phyloP scores from a whole-genome alignment of 352 stramenopile genomes.

The Globisporangium uncinulatum region DNA sequence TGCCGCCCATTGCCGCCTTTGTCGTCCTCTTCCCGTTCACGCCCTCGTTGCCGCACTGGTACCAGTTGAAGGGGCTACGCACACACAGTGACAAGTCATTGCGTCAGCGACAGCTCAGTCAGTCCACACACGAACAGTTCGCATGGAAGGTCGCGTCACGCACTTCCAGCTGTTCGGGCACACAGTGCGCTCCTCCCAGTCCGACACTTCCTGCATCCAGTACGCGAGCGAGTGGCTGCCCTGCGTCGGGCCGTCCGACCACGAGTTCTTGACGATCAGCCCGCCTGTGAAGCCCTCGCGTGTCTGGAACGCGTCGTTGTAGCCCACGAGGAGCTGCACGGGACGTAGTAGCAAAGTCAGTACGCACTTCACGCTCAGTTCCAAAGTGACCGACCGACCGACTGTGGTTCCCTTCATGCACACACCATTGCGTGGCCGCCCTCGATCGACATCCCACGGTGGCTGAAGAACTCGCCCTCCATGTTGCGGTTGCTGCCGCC shows the following conservation, averaged over 20 bases:
- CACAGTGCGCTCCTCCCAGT: constrained; percentile 75
- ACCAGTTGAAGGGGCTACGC: constrained; percentile 73
- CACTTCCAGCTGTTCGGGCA: constrained; percentile 83
- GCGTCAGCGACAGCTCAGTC: background rate
- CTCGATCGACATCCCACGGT: constrained; percentile 76
- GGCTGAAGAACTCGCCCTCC: constrained; percentile 80
- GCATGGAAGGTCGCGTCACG: background rate
- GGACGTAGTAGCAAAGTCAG: background rate
- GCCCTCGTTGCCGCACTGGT: constrained; percentile 66
- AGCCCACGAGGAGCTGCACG: constrained; percentile 66
- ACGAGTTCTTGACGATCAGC: constrained; percentile 78
- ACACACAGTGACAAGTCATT: background rate
- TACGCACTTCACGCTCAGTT: background rate
- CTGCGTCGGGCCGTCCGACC: constrained; percentile 50
- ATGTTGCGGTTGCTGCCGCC: constrained; percentile 73
- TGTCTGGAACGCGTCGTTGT: constrained; percentile 71
- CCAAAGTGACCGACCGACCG: too few relatives aligned
- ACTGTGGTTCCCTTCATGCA: too few relatives aligned
- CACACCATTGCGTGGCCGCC: constrained; percentile 78
- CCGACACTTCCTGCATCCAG: constrained; percentile 78
- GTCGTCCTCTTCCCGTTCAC: constrained; percentile 21
- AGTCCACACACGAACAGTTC: background rate
- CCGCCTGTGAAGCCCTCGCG: constrained; percentile 70
- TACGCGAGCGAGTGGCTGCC: constrained; percentile 72
- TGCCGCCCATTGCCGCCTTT: constrained; percentile 3